Evolutionary conservation across 306 rosid genomes (phyloP).

Genomic region (Oemleria cerasiformis): DNA sequence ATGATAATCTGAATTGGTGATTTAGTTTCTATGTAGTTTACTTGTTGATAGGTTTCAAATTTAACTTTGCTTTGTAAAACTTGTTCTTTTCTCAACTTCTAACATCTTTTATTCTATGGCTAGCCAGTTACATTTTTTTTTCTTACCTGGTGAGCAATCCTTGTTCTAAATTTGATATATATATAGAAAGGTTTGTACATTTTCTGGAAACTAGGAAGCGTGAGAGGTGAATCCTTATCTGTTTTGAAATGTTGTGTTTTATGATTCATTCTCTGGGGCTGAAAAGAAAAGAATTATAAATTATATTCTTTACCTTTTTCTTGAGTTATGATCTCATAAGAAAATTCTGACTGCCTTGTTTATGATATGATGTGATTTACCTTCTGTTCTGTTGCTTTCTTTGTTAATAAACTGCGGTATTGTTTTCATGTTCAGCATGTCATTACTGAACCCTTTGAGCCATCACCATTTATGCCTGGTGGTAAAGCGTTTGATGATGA

Average conservation of each 20-base stretch:
- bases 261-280: background rate
- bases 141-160: background rate
- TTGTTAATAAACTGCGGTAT: constrained; percentile 26
- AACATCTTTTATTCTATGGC: background rate
- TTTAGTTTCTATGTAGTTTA: constrained; percentile 1
- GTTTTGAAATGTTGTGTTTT: background rate
- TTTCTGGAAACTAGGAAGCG: background rate
- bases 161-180: background rate
- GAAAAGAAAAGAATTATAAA: background rate
- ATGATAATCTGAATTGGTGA: too few relatives aligned
- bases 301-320: background rate
- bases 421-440: constrained; percentile 61
- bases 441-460: constrained; percentile 84
- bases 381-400: background rate
- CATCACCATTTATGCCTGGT: constrained; percentile 86
- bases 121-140: background rate
- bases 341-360: background rate
- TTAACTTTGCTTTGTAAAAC: background rate
- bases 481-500: constrained; percentile 67
- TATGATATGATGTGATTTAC: background rate
- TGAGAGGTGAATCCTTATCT: background rate
- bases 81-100: too few relatives aligned
- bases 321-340: background rate
- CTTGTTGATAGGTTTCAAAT: background rate
- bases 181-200: background rate